These are phyloP conservation scores for Cucumis cinereus DNA, from an alignment of 306 rosid species.

Conservation along the genomic window DNA sequence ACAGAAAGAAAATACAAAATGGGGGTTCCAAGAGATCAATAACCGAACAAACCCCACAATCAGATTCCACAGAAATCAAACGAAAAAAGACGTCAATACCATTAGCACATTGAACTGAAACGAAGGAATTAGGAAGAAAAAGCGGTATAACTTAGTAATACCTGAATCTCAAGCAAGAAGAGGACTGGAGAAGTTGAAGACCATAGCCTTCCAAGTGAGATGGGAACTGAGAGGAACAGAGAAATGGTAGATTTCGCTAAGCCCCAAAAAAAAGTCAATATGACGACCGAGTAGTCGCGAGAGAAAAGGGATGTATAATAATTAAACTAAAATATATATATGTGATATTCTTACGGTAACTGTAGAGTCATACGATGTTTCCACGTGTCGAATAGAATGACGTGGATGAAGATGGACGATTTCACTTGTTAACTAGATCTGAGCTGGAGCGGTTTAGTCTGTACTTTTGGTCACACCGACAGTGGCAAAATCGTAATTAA, in stretches of 20 bases:
- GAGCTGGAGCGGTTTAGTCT: neutral
- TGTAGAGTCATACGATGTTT: slow-evolving; percentile 6
- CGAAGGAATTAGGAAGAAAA: neutral
- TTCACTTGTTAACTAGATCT: neutral
- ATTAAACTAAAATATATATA: too few species aligned
- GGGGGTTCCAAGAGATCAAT: slow-evolving; percentile 19
- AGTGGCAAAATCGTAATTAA: slow-evolving; percentile 19
- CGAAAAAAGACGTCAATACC: neutral
- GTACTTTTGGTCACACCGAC: slow-evolving; percentile 16
- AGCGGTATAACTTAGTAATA: neutral
- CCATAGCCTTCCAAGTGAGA: neutral
- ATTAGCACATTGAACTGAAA: neutral
- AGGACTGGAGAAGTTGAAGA: neutral
- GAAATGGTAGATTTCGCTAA: slow-evolving; percentile 4
- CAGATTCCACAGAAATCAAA: neutral
- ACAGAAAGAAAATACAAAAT: slow-evolving; percentile 7
- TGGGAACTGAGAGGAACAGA: neutral
- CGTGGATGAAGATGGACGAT: slow-evolving; percentile 15
- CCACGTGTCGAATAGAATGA: slow-evolving; percentile 15
- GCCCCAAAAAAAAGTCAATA: neutral
- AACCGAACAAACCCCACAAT: neutral
- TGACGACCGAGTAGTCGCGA: neutral
- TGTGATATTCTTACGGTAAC: neutral
- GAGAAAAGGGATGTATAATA: neutral
- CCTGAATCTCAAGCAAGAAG: slow-evolving; percentile 4